A percentile compares a stretch with the other conserved stretches of the same genome.
Conservation (phyloP, 805 yeast species). For the Saturnispora dispora region DNA sequence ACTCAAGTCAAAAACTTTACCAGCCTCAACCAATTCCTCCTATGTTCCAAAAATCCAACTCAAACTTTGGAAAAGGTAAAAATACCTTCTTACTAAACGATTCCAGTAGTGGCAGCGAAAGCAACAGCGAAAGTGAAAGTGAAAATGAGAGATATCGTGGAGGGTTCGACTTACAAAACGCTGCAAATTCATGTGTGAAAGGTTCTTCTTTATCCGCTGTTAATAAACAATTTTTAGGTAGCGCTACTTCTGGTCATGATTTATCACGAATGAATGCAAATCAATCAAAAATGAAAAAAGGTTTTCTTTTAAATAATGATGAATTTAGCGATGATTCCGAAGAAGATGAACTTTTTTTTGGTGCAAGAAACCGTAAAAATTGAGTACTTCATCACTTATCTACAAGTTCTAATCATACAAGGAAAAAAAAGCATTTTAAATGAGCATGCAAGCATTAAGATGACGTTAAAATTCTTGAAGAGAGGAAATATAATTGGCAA, state of each 20-base stretch:
- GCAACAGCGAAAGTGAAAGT: constrained; percentile 21
- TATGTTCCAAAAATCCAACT: neutral
- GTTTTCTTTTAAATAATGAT: neutral
- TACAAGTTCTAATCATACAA: no score
- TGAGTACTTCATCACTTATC: neutral
- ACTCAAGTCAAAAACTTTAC: neutral
- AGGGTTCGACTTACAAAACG: constrained; percentile 5
- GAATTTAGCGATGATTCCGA: constrained; percentile 1
- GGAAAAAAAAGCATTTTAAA: no score
- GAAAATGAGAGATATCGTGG: constrained; percentile 7
- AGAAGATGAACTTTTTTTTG: constrained; percentile 8
- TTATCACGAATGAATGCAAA: constrained; percentile 3
- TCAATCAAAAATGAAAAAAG: neutral
- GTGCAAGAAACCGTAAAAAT: constrained; percentile 1
- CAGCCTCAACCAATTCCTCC: neutral
- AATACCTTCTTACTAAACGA: neutral
- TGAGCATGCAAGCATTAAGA: neutral
- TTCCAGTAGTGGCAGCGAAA: constrained; percentile 3
- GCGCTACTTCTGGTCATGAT: constrained; percentile 1
- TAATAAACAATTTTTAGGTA: constrained; percentile 1
- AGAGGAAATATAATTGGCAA: neutral
- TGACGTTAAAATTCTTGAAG: neutral
- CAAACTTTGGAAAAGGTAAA: neutral
- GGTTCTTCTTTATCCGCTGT: constrained; percentile 5
- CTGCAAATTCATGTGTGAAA: constrained; percentile 3